Evolutionary conservation across 768 basidiomycete genomes (phyloP).

Genomic region (Russula sp.): DNA sequence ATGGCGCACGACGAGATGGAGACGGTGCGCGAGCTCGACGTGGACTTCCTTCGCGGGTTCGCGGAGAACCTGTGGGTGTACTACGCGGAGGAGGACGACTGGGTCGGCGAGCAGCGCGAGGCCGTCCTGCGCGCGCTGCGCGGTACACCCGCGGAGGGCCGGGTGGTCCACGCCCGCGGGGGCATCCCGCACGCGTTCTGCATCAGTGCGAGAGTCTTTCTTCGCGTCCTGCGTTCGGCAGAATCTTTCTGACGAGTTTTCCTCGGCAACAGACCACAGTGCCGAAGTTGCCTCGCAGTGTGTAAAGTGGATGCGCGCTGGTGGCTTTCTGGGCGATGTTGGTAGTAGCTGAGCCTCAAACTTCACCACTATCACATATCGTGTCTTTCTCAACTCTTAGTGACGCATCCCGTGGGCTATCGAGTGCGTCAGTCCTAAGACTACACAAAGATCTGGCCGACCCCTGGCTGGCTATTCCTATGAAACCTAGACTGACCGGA

Average conservation of each 20-base stretch:
- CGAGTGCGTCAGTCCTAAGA: too few species aligned
- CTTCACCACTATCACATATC: too few species aligned
- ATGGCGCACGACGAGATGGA: slow-evolving; percentile 71
- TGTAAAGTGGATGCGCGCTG: slow-evolving; percentile 35
- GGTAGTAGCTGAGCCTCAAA: neutral
- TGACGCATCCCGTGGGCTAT: too few species aligned
- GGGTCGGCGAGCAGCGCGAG: slow-evolving; percentile 58
- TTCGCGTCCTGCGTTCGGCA: neutral
- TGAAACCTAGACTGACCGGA: too few species aligned
- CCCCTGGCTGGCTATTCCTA: too few species aligned
- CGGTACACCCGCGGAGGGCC: slow-evolving; percentile 34
- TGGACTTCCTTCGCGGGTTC: slow-evolving; percentile 35
- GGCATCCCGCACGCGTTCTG: slow-evolving; percentile 7
- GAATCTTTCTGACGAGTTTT: neutral
- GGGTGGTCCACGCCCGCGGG: slow-evolving; percentile 40
- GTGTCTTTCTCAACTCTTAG: too few species aligned
- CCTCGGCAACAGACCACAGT: slow-evolving; percentile 32
- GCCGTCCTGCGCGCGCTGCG: slow-evolving; percentile 32
- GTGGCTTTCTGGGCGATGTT: slow-evolving; percentile 11
- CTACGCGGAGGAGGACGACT: slow-evolving; percentile 58
- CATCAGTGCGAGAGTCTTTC: neutral
- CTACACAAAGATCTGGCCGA: too few species aligned
- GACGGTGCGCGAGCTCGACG: slow-evolving; percentile 48
- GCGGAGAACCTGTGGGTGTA: slow-evolving; percentile 44
- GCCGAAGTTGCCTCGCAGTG: slow-evolving; percentile 46